Percentiles rank a stretch among this genome's conserved stretches.
phyloP scores from a whole-genome alignment of 169 alveolate species.

The Cryptosporidium ubiquitum region DNA sequence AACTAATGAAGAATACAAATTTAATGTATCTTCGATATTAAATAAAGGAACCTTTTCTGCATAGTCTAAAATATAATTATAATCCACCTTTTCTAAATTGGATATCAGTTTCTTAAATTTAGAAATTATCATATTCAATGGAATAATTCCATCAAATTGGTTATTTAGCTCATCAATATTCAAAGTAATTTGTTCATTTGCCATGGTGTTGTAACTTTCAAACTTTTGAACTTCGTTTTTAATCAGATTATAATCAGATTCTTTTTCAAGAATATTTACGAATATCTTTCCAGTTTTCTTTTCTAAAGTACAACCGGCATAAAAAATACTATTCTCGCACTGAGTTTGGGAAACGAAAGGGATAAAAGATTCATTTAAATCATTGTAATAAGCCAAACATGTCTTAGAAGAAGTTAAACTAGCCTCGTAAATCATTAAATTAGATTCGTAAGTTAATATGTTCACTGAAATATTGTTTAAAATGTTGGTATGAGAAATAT shows the following conservation, averaged over 20 bases:
- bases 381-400: background rate
- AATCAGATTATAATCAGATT: background rate
- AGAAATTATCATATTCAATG: background rate
- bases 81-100: slow-evolving; percentile 16
- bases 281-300: background rate
- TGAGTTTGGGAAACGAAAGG: slow-evolving; percentile 10
- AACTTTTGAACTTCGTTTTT: background rate
- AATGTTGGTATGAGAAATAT: background rate
- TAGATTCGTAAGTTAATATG: background rate
- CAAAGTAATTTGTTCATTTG: background rate
- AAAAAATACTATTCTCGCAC: background rate
- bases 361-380: background rate
- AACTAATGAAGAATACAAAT: slow-evolving; percentile 3
- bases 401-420: background rate
- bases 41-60: background rate
- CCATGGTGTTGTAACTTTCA: background rate
- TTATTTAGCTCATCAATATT: background rate
- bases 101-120: background rate
- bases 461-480: background rate
- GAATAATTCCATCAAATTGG: background rate
- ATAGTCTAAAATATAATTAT: background rate
- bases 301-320: background rate
- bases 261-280: slow-evolving; percentile 24
- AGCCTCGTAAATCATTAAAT: background rate
- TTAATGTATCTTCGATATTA: slow-evolving; percentile 2